Evolutionary conservation across 140 eudicot genomes (phyloP), one percentile per base, ranked within the genome.

Genomic region (Cichorium intybus): DNA sequence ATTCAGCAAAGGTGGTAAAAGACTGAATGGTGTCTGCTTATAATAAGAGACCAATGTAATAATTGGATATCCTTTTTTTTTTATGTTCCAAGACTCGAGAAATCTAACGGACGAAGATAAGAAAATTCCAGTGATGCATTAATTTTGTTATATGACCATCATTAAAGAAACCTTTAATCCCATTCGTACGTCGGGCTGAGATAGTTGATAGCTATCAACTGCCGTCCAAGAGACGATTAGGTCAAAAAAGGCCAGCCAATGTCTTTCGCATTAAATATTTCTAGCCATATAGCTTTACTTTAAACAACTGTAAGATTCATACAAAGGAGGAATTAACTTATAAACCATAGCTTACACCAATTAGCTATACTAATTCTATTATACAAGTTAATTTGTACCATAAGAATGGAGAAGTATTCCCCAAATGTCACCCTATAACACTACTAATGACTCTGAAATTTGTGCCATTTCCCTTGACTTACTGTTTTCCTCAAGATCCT

Each of bases 401-500:
- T 64, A 47, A 22, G 21, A 34, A 49, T 46, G 66, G 34, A 66
- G 22, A 29, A 15, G 21, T 57, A 35, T 51, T 16, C 61, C 60
- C 62, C 68, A 64, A 75, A 52, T 74, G 72, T 34, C 75, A 57
- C 67, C 71, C 46, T 74, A 39, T 31, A 67, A 50, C 62, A 67
- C 43, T 56, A 77, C n/a, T 28, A 41, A n/a, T 14, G 17, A 51
- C 58, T 51, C 54, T 34, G 65, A 71, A 56, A 78, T 52, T 70
- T 68, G 81, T 69, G 74, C 85, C 67, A 53, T 50, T 53, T 51
- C 59, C 64, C 64, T 80, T 80, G 87, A 72, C 87, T 78, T 43
- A 27, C 4, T 82, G n/a, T 49, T 62, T 28, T 34, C 56, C 80
- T 80, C 70, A 75, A 72, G 74, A 75, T 77, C 75, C 15, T 31